A percentile compares a stretch with the other conserved stretches of the same genome.
Evolutionary conservation across 202 grass and related monocot species (phyloP).

Genomic region (Elaeis oleifera): DNA sequence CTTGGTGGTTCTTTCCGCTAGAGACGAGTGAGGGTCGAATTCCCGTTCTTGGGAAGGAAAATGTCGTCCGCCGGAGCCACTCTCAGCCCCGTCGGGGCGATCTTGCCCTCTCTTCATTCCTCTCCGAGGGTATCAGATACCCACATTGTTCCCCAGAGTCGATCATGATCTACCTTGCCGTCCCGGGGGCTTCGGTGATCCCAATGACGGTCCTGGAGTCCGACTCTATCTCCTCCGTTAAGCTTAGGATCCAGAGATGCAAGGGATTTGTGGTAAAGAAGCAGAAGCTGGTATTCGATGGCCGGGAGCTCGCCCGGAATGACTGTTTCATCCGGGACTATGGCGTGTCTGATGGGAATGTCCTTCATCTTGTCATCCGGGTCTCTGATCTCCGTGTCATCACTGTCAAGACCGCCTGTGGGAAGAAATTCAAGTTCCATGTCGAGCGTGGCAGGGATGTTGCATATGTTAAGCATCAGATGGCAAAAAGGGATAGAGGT

Average conservation of each 20-base stretch:
- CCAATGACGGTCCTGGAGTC: constrained; percentile 47
- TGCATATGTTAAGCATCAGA: constrained; percentile 39
- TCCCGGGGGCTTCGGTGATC: constrained; percentile 34
- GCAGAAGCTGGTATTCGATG: constrained; percentile 51
- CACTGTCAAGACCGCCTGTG: constrained; percentile 32
- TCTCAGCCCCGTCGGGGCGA: constrained; percentile 16
- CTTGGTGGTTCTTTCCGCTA: background rate
- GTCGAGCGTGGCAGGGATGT: constrained; percentile 38
- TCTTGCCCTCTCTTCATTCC: constrained; percentile 17
- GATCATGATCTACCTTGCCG: constrained; percentile 45
- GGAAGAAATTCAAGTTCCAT: constrained; percentile 45
- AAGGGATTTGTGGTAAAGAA: constrained; percentile 45
- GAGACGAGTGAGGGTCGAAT: background rate
- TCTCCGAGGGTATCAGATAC: constrained; percentile 3
- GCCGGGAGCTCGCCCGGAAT: constrained; percentile 47
- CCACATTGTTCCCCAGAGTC: constrained; percentile 18
- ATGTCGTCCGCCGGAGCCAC: constrained; percentile 30
- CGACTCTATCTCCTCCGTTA: constrained; percentile 52
- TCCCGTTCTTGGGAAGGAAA: background rate
- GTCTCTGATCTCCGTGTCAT: constrained; percentile 46
- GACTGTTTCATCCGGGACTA: constrained; percentile 41
- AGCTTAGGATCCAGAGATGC: constrained; percentile 53
- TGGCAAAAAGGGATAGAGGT: constrained; percentile 20
- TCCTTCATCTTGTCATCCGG: constrained; percentile 56
- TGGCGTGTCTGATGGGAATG: constrained; percentile 41